Evolutionary conservation across 108 stramenopile species (phyloP).

Genomic region (Nannochloropsis gaditana): DNA sequence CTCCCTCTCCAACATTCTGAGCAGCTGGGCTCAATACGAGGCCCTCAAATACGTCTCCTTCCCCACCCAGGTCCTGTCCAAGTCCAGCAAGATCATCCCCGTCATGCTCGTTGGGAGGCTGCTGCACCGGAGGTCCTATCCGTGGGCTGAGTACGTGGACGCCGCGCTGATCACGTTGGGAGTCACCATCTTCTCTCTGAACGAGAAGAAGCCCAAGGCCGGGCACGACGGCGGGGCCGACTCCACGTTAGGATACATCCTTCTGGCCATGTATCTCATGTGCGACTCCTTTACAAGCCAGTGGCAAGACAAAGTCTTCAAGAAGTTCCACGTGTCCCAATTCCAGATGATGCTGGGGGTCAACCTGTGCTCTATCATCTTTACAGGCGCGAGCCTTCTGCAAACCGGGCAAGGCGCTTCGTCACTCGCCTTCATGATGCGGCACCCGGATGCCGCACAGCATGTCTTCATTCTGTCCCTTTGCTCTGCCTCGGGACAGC

Average conservation of each 20-base stretch:
- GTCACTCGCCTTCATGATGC: not conserved
- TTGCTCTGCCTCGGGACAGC: slow-evolving; percentile 51
- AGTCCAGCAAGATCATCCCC: slow-evolving; percentile 56
- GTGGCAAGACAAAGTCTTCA: slow-evolving; percentile 48
- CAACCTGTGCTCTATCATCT: slow-evolving; percentile 50
- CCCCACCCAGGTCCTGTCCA: slow-evolving; percentile 52
- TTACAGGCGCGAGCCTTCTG: slow-evolving; percentile 33
- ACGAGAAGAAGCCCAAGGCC: slow-evolving; percentile 32
- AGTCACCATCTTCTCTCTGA: slow-evolving; percentile 49
- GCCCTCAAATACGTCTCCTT: slow-evolving; percentile 54
- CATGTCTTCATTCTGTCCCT: slow-evolving; percentile 15
- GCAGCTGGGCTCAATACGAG: slow-evolving; percentile 54
- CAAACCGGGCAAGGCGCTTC: slow-evolving; percentile 1
- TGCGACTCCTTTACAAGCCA: slow-evolving; percentile 58
- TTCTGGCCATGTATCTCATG: slow-evolving; percentile 46
- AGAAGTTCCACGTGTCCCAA: not conserved
- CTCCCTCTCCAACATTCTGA: slow-evolving; percentile 53
- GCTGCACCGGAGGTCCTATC: slow-evolving; percentile 38
- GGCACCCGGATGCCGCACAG: not conserved
- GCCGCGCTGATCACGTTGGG: slow-evolving; percentile 50
- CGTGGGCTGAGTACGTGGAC: slow-evolving; percentile 36
- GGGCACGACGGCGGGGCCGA: slow-evolving; percentile 19
- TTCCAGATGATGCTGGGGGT: slow-evolving; percentile 58
- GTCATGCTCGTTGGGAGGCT: slow-evolving; percentile 57
- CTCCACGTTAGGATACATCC: not conserved